These are phyloP conservation scores for Ustilago esculenta DNA, from an alignment of 1,284 basidiomycete genomes.

Conservation along the genomic window DNA sequence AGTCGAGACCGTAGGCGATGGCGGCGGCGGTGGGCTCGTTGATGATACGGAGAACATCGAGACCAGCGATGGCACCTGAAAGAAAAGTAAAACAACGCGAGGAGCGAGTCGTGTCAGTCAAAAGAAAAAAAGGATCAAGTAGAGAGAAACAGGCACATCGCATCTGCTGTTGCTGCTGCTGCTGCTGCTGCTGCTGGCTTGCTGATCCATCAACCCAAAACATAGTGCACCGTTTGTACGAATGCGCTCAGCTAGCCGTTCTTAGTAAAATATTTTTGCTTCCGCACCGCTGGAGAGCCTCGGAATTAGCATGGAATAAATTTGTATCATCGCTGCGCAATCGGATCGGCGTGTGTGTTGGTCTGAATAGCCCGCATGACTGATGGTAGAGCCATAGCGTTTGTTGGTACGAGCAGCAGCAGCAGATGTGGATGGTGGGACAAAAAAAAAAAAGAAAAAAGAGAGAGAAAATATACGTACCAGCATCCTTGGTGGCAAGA, in stretches of 20 bases:
- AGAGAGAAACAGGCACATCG: too few species aligned
- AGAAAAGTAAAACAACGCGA: too few species aligned
- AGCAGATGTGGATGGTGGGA: neutral
- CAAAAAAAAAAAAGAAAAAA: too few species aligned
- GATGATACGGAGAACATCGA: slow-evolving; percentile 77
- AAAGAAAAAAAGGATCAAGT: neutral
- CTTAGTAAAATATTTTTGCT: slow-evolving; percentile 55
- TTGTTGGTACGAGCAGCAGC: slow-evolving; percentile 1
- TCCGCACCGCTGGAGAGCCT: slow-evolving; percentile 53
- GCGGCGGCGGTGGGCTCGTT: slow-evolving; percentile 73
- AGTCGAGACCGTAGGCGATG: slow-evolving; percentile 72
- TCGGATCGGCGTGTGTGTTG: too few species aligned
- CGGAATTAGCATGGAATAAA: slow-evolving; percentile 67
- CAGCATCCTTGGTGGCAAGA: slow-evolving; percentile 72
- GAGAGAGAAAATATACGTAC: slow-evolving; percentile 63
- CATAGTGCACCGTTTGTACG: neutral
- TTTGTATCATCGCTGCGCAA: slow-evolving; percentile 62
- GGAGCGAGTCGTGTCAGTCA: too few species aligned
- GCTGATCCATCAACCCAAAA: neutral
- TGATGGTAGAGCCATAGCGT: too few species aligned
- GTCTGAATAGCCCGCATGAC: too few species aligned
- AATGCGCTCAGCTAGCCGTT: slow-evolving; percentile 60
- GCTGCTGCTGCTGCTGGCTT: neutral
- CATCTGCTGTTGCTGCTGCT: slow-evolving; percentile 7
- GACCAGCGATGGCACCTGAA: slow-evolving; percentile 73